Percentiles rank a stretch among this genome's conserved stretches.
phyloP scores from a whole-genome alignment of 2,329 filamentous ascomycete genomes.

The Sarocladium kiliense region DNA sequence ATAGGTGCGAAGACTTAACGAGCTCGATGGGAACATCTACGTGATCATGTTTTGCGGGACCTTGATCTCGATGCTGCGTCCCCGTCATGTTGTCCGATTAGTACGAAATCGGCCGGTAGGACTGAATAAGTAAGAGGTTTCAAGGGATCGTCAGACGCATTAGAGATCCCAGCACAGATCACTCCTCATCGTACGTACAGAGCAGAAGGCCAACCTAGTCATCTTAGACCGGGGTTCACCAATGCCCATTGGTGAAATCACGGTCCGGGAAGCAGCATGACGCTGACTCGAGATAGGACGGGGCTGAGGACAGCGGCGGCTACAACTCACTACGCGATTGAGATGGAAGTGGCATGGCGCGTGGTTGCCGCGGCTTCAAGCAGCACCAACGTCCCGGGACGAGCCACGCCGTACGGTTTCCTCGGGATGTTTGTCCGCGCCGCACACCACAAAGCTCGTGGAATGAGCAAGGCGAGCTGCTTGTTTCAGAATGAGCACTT shows the following conservation, averaged over 20 bases:
- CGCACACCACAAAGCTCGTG: not conserved
- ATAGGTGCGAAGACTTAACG: not conserved
- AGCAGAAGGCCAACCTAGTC: too few relatives aligned
- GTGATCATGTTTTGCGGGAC: too few relatives aligned
- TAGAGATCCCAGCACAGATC: too few relatives aligned
- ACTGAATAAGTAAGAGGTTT: too few relatives aligned
- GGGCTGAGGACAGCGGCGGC: not conserved
- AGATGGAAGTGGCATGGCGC: not conserved
- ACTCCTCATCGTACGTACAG: too few relatives aligned
- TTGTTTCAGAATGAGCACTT: constrained; percentile 5
- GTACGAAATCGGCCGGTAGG: too few relatives aligned
- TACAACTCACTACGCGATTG: not conserved
- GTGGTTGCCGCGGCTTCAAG: not conserved
- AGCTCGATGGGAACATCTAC: too few relatives aligned
- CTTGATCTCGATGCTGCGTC: too few relatives aligned
- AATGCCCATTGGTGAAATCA: not conserved
- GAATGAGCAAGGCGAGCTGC: not conserved
- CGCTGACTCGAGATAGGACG: not conserved
- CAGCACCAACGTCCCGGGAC: constrained; percentile 1
- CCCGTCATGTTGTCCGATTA: too few relatives aligned
- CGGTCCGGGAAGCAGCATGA: not conserved
- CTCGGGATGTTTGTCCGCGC: not conserved
- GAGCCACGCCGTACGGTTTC: not conserved
- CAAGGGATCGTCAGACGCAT: too few relatives aligned
- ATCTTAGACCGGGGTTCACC: too few relatives aligned